Percentiles rank a stretch among this genome's conserved stretches.
Evolutionary conservation across 495 filamentous ascomycete species (phyloP).

Genomic region (Xylaria grammica): DNA sequence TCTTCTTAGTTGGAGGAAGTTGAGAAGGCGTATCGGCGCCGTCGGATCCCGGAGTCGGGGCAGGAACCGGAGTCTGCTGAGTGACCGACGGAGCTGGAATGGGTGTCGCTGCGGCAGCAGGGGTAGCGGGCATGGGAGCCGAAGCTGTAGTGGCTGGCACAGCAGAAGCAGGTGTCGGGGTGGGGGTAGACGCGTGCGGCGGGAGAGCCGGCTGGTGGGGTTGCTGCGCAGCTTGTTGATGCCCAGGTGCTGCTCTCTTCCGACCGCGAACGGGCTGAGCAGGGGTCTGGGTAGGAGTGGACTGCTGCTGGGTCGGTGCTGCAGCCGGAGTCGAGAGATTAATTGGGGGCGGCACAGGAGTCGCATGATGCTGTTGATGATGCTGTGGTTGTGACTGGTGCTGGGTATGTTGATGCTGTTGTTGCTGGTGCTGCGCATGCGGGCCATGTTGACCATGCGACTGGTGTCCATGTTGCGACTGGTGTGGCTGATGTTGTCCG

Average conservation of each 20-base stretch:
- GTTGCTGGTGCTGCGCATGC: constrained; percentile 30
- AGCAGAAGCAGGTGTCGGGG: constrained; percentile 27
- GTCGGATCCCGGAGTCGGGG: constrained; percentile 40
- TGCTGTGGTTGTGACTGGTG: constrained; percentile 36
- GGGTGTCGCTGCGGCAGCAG: constrained; percentile 31
- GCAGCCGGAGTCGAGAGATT: constrained; percentile 39
- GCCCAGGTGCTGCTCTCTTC: constrained; percentile 30
- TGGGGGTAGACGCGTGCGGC: constrained; percentile 30
- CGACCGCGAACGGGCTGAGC: constrained; percentile 34
- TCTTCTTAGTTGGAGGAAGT: constrained; percentile 80
- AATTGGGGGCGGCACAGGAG: constrained; percentile 48
- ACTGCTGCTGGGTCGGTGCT: constrained; percentile 43
- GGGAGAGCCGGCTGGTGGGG: constrained; percentile 21
- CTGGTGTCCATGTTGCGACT: constrained; percentile 35
- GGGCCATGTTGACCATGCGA: constrained; percentile 39
- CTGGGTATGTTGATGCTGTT: constrained; percentile 29
- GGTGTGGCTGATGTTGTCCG: constrained; percentile 33
- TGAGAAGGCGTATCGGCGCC: constrained; percentile 39
- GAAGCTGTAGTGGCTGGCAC: constrained; percentile 30
- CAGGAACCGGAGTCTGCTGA: constrained; percentile 37
- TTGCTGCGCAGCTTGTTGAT: constrained; percentile 22
- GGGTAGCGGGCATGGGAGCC: constrained; percentile 31
- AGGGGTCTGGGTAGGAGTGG: constrained; percentile 47
- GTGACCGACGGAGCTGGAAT: constrained; percentile 39
- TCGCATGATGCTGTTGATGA: constrained; percentile 44